Evolutionary conservation across 306 rosid genomes (phyloP).

Genomic region (Medicago ruthenica): DNA sequence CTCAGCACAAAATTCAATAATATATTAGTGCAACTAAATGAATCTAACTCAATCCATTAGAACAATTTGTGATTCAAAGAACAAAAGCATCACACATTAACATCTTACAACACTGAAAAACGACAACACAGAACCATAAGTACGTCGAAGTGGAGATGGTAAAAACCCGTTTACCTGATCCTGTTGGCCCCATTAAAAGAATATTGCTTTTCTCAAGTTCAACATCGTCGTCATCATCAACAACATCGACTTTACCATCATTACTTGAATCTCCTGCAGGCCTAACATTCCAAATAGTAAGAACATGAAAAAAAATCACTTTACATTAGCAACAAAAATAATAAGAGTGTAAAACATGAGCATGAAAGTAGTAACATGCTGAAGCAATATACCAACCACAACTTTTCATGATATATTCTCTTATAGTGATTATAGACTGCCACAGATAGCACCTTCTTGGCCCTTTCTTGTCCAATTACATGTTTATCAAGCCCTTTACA

Average conservation of each 20-base stretch:
- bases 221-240: conserved; percentile 69
- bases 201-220: conserved; percentile 98
- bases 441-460: conserved; percentile 97
- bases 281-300: conserved; percentile 70
- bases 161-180: conserved; percentile 77
- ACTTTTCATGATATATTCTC: conserved; percentile 72
- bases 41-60: conserved; percentile 1
- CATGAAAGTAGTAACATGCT: neutral
- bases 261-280: conserved; percentile 71
- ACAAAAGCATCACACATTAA: conserved; percentile 13
- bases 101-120: conserved; percentile 22
- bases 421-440: conserved; percentile 97
- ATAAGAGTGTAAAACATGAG: neutral
- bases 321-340: neutral
- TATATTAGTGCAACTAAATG: conserved; percentile 13
- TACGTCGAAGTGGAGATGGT: conserved; percentile 12
- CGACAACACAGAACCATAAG: neutral
- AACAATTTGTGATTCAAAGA: conserved; percentile 13
- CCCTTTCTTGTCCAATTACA: conserved; percentile 95
- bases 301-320: conserved; percentile 40
- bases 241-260: conserved; percentile 48
- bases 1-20: conserved; percentile 22
- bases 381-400: conserved; percentile 63
- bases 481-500: conserved; percentile 89
- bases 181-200: conserved; percentile 98